Conservation (phyloP, 139 green algal genomes). For the Closterium sp. region DNA sequence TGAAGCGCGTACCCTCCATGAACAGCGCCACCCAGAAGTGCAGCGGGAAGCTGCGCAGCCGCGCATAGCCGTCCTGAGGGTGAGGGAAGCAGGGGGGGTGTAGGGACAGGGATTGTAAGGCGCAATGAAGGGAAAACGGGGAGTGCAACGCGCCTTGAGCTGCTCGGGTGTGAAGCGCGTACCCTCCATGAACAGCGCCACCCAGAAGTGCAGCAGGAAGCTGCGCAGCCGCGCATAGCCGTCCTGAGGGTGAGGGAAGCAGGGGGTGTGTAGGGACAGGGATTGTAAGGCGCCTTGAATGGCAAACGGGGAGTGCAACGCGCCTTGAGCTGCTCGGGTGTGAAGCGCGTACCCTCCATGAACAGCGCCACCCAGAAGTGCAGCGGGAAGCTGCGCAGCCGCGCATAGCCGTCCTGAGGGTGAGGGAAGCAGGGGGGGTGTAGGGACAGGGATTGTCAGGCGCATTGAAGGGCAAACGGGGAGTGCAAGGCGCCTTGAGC, state of each 20-base stretch:
- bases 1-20: constrained; percentile 51
- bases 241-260: neutral
- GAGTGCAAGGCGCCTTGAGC: constrained; percentile 1
- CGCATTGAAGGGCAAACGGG: too few species aligned
- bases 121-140: too few species aligned
- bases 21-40: constrained; percentile 44
- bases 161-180: constrained; percentile 47
- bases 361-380: constrained; percentile 37
- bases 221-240: constrained; percentile 13
- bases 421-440: too few species aligned
- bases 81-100: too few species aligned
- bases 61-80: constrained; percentile 22
- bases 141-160: neutral
- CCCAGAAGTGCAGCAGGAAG: constrained; percentile 16
- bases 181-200: constrained; percentile 46
- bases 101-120: neutral
- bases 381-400: constrained; percentile 19
- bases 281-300: neutral
- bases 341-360: constrained; percentile 50
- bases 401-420: constrained; percentile 22
- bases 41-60: constrained; percentile 21
- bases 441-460: neutral
- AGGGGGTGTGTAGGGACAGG: too few species aligned
- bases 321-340: constrained; percentile 26
- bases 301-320: too few species aligned